Evolutionary conservation across 352 stramenopile genomes (phyloP), one percentile per base, ranked within the genome.

Genomic region (Phytophthora rubi): DNA sequence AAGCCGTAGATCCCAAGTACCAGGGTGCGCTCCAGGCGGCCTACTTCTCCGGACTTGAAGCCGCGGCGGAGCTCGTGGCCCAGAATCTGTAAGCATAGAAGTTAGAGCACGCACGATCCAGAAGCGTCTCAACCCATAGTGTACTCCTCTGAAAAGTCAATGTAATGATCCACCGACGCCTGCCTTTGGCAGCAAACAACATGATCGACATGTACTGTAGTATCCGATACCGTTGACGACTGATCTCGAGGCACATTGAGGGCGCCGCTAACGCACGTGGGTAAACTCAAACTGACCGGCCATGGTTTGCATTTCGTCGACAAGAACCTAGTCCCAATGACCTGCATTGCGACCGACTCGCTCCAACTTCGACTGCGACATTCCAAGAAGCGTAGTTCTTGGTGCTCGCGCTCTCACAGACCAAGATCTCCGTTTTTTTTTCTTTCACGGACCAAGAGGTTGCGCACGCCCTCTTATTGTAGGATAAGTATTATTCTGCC

Each of bases 1-100:
- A 94, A 45, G 85, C 86, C 7, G 91, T 85, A 23, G 85, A 85
- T 54, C 77, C 82, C 65, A 79, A 88, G 55, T 91, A 94, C 62
- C 87, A 92, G 51, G 82, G 83, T 10, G 88, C 85, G 3, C 75
- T 92, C 2, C 84, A 92, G 53, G 85, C 83, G 0, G 87, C 87
- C 30, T 90, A 91, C 49, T 75, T 92, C 47, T 87, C 85, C 1
- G 83, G 70, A 51, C 65, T 77, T 30, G 69, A 76, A 55, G 69
- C 69, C 7, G 69, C 69, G 5, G 57, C 68, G 16, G 63, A 76
- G 49, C 56, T 76, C 59, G 64, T 64, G 21, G 42, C 53, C 49
- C 51, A 71, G 28, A 59, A 53, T 16, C n/a, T 59, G 26, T 66
- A 75, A 62, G 26, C 13, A 56, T 63, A 53, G 39, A 69, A 59